Evolutionary conservation across 2,329 filamentous ascomycete genomes (phyloP), one percentile per base, ranked within the genome.

Genomic region (Aaosphaeria pasadenensis): DNA sequence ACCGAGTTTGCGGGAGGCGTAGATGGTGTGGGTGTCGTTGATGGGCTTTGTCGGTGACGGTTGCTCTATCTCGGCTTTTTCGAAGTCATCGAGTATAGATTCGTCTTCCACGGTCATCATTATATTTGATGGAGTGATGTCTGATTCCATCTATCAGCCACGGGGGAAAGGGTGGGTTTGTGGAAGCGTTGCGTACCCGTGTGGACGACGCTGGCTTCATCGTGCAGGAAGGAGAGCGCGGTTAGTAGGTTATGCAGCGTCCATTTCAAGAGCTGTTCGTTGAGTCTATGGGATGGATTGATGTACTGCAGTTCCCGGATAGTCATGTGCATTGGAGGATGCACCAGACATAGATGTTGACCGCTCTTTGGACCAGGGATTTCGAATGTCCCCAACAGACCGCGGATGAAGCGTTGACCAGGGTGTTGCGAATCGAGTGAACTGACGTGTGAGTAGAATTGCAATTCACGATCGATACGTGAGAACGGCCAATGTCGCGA

Each of bases 91-190:
- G 28, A 75, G 59, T 4, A 74, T 64, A n/a, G 62, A 48, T 1
- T 58, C 52, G 51, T 74, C 71, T 39, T 53, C 59, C 47, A 72
- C 63, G 44, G 60, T 68, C 40, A 69, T 58, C 30, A 76, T 57
- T 43, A 76, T 72, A 48, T 75, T 77, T 48, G 67, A 66, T 2
- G 63, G 62, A 45, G 74, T 76, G 48, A 78, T 74, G 45, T 77
- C 72, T 70, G 57, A 49, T 47, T 48, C 32, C 42, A 52, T 41
- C 42, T 51, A 44, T 24, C 17, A 24, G 17, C 17, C 17, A 24
- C 17, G 17, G 17, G 17, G 17, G 17, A 24, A 24, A 24, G 48
- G 41, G 17, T 2, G 17, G 17, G 17, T 24, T 24, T 24, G 17
- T 24, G 17, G 17, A 24, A 24, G 17, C 17, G 17, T 24, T 24